A percentile compares a stretch with the other conserved stretches of the same genome.
Conservation (phyloP, 768 basidiomycete genomes). For the Mycena kentingensis region DNA sequence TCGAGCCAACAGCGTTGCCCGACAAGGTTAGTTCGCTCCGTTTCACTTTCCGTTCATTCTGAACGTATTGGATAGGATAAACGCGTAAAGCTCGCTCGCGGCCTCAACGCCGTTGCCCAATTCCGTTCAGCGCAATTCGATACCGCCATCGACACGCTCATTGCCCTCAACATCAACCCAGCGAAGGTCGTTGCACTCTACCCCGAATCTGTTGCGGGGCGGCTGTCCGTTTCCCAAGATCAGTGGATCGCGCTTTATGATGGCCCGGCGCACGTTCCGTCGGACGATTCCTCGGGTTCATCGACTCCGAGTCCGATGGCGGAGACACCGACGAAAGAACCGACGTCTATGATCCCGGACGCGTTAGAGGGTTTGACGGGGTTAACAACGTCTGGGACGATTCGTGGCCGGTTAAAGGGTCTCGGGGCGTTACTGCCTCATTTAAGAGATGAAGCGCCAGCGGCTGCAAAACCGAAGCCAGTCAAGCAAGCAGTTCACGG, state of each 20-base stretch:
- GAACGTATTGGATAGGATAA: constrained; percentile 49
- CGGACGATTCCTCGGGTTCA: constrained; percentile 29
- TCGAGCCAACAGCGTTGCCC: constrained; percentile 58
- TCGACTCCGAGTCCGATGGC: constrained; percentile 27
- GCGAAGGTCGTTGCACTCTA: constrained; percentile 92
- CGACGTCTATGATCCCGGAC: constrained; percentile 28
- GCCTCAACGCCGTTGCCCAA: constrained; percentile 76
- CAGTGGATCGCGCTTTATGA: constrained; percentile 85
- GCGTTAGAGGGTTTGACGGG: constrained; percentile 34
- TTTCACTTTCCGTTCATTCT: constrained; percentile 8
- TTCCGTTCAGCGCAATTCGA: constrained; percentile 73
- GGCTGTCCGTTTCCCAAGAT: constrained; percentile 66
- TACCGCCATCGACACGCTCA: constrained; percentile 81
- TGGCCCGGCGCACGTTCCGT: constrained; percentile 49
- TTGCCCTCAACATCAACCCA: constrained; percentile 88
- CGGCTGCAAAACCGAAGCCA: constrained; percentile 30
- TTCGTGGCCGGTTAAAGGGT: constrained; percentile 55
- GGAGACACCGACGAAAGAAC: constrained; percentile 18
- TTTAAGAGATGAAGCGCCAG: constrained; percentile 64
- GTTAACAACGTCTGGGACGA: constrained; percentile 38
- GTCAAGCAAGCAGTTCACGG: constrained; percentile 39
- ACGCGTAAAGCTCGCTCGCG: constrained; percentile 60
- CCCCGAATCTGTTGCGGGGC: constrained; percentile 77
- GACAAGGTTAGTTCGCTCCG: constrained; percentile 56
- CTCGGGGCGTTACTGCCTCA: constrained; percentile 54